These are phyloP conservation scores for Pezicula rhizophila DNA, from an alignment of 2,329 filamentous ascomycete genomes.

Conservation along the genomic window DNA sequence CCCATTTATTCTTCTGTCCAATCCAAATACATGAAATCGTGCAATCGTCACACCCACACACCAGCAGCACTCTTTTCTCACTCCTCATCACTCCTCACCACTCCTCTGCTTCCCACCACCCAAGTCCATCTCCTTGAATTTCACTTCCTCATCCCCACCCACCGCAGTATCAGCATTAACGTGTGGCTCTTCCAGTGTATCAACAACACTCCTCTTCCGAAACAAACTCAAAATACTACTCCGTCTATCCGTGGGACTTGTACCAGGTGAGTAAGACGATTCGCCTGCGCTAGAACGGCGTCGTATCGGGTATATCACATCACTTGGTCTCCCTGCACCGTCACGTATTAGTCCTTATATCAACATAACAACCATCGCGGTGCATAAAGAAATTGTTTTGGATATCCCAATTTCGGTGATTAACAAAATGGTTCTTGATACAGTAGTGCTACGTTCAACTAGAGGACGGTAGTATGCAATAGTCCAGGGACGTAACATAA, in stretches of 20 bases:
- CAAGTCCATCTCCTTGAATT: conserved; percentile 6
- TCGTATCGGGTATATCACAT: conserved; percentile 20
- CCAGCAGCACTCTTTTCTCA: background rate
- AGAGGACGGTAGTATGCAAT: too few species aligned
- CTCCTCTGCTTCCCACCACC: background rate
- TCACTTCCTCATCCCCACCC: background rate
- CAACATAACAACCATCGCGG: background rate
- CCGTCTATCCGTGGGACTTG: conserved; percentile 14
- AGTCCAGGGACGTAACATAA: too few species aligned
- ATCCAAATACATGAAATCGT: too few species aligned
- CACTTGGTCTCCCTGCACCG: conserved; percentile 21
- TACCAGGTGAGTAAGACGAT: conserved; percentile 5
- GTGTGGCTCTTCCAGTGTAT: background rate
- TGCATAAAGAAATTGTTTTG: too few species aligned
- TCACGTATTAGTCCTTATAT: background rate
- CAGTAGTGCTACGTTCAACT: too few species aligned
- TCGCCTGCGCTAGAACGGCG: conserved; percentile 17
- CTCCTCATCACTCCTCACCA: background rate
- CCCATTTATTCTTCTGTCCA: too few species aligned
- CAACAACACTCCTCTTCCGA: conserved; percentile 2
- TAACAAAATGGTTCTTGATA: too few species aligned
- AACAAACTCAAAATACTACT: conserved; percentile 13
- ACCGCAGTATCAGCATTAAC: conserved; percentile 4
- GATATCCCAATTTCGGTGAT: too few species aligned
- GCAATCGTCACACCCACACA: too few species aligned